Evolutionary conservation across 1,284 basidiomycete genomes (phyloP), one percentile per base, ranked within the genome.

Genomic region (Xerocomus tenax): DNA sequence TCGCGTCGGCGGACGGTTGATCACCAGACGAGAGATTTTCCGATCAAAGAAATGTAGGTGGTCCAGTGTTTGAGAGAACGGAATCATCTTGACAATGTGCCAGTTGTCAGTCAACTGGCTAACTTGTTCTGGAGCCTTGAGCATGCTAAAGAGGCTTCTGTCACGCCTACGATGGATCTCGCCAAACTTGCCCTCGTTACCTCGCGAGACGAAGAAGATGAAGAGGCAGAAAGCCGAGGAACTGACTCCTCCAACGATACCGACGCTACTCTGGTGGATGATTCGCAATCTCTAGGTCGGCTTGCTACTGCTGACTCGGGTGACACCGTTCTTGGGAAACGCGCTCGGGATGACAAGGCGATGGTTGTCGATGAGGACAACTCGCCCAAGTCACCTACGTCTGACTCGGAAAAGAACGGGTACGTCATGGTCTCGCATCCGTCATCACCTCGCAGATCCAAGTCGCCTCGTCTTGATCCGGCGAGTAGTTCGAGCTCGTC

Each of bases 101-200:
- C 44, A 93, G 90, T 93, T 64, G 84, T 92, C 51, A 73, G 73
- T 47, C 84, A 87, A 47, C 77, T 96, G 5, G 84, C 85, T 7
- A 76, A 78, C 16, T 74, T 96, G 5, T 95, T 94, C 70, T 77
- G 74, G 66, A 75, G 86, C 50, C 76, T 96, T 49, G 86, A 91
- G 57, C 79, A 79, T 52, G 77, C 76, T 50, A 76, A 82, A 34
- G 68, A 72, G 1, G 65, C 81, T 6, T 77, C 91, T 6, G 81
- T 96, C 21, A 90, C 88, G 0, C 91, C 91, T 0, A 82, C 84
- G 5, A 71, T 91, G 41, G 89, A 94, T 60, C 75, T 96, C 10
- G 92, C 92, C 8, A 93, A 94, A 62, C 77, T 96, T n/a, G 92
- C 92, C 0, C 75, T 96, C 15, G 86, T 95, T 16, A 91, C 91